Base-by-base conservation (phyloP, 768 basidiomycete genomes). In the Lactarius tabidus region DNA sequence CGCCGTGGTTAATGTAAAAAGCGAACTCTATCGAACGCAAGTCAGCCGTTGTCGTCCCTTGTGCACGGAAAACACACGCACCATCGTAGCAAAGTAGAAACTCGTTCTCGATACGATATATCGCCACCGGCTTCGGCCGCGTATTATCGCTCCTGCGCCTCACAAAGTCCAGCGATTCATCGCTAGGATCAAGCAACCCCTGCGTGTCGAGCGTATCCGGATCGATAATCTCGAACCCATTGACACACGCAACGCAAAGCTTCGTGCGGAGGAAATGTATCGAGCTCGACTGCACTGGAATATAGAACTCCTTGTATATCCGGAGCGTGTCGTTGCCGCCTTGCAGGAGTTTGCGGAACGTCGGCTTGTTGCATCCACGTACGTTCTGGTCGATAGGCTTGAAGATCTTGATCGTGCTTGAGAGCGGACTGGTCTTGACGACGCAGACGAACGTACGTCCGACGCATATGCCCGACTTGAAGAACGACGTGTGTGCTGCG, bases 211-310 rank as follows among this genome's bases (percentile, higher is more conserved):
- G 78, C 65, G 90, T 95, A 75, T 98, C 95, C 45, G 98, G 83
- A 75, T 99, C 97, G 68, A 99, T 93, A 69, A 99, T 98, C 78
- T 98, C 97, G 75, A 99, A 98, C 20, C 97, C 97, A 71, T 93
- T 90, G 10, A 95, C 12, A 95, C 95, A 96, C 1, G 96, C 97
- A 17, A 99, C 93, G 74, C 97, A 99, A n/a, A n/a, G n/a, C n/a
- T n/a, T n/a, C n/a, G n/a, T n/a, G n/a, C n/a, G n/a, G n/a, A n/a
- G n/a, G n/a, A n/a, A n/a, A n/a, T n/a, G n/a, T n/a, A n/a, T n/a
- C n/a, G n/a, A n/a, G n/a, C n/a, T n/a, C n/a, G n/a, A n/a, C n/a
- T n/a, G n/a, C n/a, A n/a, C n/a, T n/a, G n/a, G n/a, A n/a, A n/a
- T n/a, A n/a, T n/a, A n/a, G n/a, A n/a, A n/a, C n/a, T n/a, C n/a